Evolutionary conservation across 768 basidiomycete genomes (phyloP).

Genomic region (Botryobasidium botryosum): DNA sequence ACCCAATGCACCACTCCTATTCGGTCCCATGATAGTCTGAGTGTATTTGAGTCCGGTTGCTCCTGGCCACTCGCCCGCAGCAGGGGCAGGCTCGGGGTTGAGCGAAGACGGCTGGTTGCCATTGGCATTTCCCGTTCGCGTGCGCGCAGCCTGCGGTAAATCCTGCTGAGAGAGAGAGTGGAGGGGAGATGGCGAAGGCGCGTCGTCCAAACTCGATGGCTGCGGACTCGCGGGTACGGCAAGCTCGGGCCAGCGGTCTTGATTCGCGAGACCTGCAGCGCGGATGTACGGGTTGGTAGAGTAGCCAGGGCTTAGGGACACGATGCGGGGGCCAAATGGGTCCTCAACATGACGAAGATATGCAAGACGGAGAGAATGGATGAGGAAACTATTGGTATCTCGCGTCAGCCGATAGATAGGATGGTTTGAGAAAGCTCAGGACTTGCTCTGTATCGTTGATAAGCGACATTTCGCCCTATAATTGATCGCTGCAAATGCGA

Average conservation of each 20-base stretch:
- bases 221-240: slow-evolving; percentile 50
- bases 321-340: slow-evolving; percentile 63
- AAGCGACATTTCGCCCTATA: slow-evolving; percentile 51
- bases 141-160: no score
- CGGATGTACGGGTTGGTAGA: slow-evolving; percentile 68
- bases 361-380: slow-evolving; percentile 69
- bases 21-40: slow-evolving; percentile 69
- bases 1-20: slow-evolving; percentile 52
- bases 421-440: background rate
- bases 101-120: background rate
- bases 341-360: slow-evolving; percentile 85
- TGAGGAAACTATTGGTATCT: slow-evolving; percentile 42
- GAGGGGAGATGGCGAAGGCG: background rate
- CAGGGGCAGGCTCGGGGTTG: background rate
- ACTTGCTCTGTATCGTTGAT: slow-evolving; percentile 47
- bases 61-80: slow-evolving; percentile 16
- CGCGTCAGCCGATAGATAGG: background rate
- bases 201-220: slow-evolving; percentile 27
- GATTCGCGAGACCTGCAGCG: slow-evolving; percentile 63
- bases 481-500: no score
- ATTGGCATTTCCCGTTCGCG: slow-evolving; percentile 1
- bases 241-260: slow-evolving; percentile 74
- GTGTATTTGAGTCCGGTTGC: slow-evolving; percentile 56
- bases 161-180: slow-evolving; percentile 16
- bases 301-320: slow-evolving; percentile 64